Evolutionary conservation across 805 yeast species (phyloP).

Genomic region (Saturnispora quitensis): DNA sequence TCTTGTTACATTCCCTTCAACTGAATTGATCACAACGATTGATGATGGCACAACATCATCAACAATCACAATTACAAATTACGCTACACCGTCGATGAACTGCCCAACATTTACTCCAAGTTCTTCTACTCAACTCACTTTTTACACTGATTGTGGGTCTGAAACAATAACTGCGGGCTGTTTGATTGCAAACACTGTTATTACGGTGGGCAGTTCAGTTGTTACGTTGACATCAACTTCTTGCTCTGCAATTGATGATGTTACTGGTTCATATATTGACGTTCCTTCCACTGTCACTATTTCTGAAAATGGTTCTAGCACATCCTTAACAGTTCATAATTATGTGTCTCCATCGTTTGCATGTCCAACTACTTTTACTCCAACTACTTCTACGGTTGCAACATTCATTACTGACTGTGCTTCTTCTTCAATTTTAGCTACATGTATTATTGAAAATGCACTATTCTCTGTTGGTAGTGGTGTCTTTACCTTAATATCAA

Average conservation of each 20-base stretch:
- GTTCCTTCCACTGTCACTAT: background rate
- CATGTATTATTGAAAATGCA: constrained; percentile 8
- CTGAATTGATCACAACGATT: background rate
- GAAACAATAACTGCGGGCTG: background rate
- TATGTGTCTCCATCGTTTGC: background rate
- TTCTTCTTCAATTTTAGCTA: background rate
- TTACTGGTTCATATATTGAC: constrained; percentile 10
- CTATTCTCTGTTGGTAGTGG: constrained; percentile 8
- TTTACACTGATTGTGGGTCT: background rate
- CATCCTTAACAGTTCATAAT: constrained; percentile 3
- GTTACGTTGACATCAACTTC: constrained; percentile 7
- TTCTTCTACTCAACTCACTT: background rate
- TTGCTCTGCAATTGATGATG: constrained; percentile 3
- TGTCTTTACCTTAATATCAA: constrained; percentile 7
- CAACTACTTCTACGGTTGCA: background rate
- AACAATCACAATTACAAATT: background rate
- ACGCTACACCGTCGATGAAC: background rate
- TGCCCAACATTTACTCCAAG: constrained; percentile 1
- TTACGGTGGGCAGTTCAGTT: background rate
- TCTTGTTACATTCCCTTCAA: background rate
- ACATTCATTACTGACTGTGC: constrained; percentile 2
- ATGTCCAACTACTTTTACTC: constrained; percentile 7
- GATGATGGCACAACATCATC: background rate
- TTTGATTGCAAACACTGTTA: background rate
- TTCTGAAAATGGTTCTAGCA: background rate